Conservation (phyloP, 495 filamentous ascomycete genomes). For the Tetracladium setigerum region DNA sequence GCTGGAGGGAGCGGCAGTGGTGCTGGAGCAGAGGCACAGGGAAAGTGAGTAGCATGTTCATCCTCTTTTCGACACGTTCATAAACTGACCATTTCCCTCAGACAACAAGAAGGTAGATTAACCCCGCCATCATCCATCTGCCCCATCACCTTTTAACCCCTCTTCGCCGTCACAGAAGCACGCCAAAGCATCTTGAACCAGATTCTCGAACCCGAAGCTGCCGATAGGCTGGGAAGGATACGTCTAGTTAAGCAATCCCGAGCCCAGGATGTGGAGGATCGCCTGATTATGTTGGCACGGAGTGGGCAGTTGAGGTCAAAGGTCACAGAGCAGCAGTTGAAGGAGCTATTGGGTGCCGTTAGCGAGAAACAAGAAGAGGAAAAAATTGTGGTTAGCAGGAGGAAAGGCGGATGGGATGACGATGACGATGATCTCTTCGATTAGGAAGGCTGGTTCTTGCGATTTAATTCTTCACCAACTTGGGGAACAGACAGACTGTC, state of each 20-base stretch:
- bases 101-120: conserved; percentile 59
- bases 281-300: conserved; percentile 85
- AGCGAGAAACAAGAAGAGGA: conserved; percentile 58
- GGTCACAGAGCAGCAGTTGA: conserved; percentile 88
- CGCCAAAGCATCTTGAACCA: conserved; percentile 76
- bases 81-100: conserved; percentile 20
- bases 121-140: neutral
- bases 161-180: conserved; percentile 41
- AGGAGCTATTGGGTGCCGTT: conserved; percentile 78
- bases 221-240: conserved; percentile 89
- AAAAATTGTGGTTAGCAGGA: conserved; percentile 76
- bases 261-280: conserved; percentile 83
- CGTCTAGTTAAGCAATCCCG: conserved; percentile 91
- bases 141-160: neutral
- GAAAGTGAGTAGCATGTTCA: conserved; percentile 49
- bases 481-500: too few species aligned
- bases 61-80: neutral
- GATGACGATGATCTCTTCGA: conserved; percentile 56
- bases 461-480: too few species aligned
- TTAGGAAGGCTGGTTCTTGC: conserved; percentile 6
- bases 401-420: conserved; percentile 81
- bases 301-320: conserved; percentile 77
- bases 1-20: conserved; percentile 30
- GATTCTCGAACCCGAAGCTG: conserved; percentile 89
- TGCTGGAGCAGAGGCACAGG: conserved; percentile 24